Conservation (phyloP, 2,329 filamentous ascomycete genomes). For the Aspergillus tamarii region DNA sequence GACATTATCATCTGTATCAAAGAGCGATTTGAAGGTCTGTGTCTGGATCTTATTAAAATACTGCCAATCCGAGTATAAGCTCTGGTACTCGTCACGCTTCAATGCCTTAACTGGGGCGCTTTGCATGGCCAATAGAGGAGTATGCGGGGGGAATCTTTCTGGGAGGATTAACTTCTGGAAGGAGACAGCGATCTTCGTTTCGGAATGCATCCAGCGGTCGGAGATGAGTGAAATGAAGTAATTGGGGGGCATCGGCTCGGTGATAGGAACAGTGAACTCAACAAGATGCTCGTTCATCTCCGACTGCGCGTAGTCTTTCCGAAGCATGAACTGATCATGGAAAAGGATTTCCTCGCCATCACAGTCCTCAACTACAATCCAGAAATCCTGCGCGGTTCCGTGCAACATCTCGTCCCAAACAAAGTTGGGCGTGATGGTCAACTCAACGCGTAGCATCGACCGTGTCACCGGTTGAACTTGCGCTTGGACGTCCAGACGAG, state of each 20-base stretch:
- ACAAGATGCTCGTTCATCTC: conserved; percentile 93
- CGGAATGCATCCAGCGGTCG: conserved; percentile 97
- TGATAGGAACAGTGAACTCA: conserved; percentile 94
- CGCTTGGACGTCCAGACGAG: conserved; percentile 86
- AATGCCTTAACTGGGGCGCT: conserved; percentile 85
- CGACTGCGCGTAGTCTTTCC: conserved; percentile 81
- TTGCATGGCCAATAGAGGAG: conserved; percentile 87
- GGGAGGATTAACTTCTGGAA: conserved; percentile 95
- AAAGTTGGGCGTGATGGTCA: conserved; percentile 92
- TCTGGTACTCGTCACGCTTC: conserved; percentile 80
- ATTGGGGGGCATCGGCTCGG: conserved; percentile 96
- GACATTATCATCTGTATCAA: conserved; percentile 88
- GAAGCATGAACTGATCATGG: conserved; percentile 90
- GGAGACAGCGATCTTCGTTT: conserved; percentile 88
- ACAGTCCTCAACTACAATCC: conserved; percentile 96
- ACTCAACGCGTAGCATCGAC: conserved; percentile 86
- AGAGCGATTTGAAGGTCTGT: conserved; percentile 93
- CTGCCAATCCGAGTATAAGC: conserved; percentile 79
- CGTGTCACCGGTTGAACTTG: conserved; percentile 93
- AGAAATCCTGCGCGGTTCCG: conserved; percentile 87
- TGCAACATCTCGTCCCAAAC: conserved; percentile 92
- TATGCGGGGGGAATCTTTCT: conserved; percentile 94
- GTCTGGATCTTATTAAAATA: conserved; percentile 98
- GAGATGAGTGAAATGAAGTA: conserved; percentile 97
- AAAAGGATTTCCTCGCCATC: conserved; percentile 95